Evolutionary conservation across 176 grass and related monocot species (phyloP).

Genomic region (Oryza glaberrima): DNA sequence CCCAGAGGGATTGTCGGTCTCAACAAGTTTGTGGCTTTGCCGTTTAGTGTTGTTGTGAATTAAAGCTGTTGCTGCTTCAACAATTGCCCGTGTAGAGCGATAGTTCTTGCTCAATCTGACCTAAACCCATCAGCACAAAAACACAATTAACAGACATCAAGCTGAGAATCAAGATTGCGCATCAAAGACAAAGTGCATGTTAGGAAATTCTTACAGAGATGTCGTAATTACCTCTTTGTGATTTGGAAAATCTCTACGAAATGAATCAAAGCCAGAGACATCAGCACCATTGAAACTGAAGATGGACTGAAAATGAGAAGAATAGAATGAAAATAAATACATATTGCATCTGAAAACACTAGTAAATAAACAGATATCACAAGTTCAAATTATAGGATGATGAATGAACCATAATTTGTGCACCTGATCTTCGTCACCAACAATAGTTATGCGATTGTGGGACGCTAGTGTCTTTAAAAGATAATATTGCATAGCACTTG

Average conservation of each 20-base stretch:
- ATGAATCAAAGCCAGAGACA: slow-evolving; percentile 93
- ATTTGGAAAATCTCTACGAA: slow-evolving; percentile 87
- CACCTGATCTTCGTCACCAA: slow-evolving; percentile 98
- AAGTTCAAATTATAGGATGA: slow-evolving; percentile 32
- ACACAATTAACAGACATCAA: slow-evolving; percentile 35
- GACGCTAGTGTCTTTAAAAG: slow-evolving; percentile 84
- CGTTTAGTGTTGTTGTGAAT: slow-evolving; percentile 85
- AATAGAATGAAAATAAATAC: slow-evolving; percentile 30
- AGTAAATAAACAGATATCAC: slow-evolving; percentile 29
- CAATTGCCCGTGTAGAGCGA: slow-evolving; percentile 79
- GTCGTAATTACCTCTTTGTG: slow-evolving; percentile 69
- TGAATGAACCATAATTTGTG: slow-evolving; percentile 31
- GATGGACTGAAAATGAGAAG: slow-evolving; percentile 78
- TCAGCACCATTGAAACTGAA: slow-evolving; percentile 99
- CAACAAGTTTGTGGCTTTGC: slow-evolving; percentile 60
- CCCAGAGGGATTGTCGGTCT: slow-evolving; percentile 86
- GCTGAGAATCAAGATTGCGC: not conserved
- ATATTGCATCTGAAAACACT: slow-evolving; percentile 30
- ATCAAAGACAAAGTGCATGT: slow-evolving; percentile 1
- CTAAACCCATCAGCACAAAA: slow-evolving; percentile 51
- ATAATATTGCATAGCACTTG: slow-evolving; percentile 91
- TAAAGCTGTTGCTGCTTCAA: slow-evolving; percentile 90
- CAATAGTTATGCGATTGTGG: slow-evolving; percentile 87
- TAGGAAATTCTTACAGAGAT: not conserved
- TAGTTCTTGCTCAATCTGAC: slow-evolving; percentile 95